Conservation (phyloP, 192 early-diverging fungal genomes). For the Coemansia pectinata region DNA sequence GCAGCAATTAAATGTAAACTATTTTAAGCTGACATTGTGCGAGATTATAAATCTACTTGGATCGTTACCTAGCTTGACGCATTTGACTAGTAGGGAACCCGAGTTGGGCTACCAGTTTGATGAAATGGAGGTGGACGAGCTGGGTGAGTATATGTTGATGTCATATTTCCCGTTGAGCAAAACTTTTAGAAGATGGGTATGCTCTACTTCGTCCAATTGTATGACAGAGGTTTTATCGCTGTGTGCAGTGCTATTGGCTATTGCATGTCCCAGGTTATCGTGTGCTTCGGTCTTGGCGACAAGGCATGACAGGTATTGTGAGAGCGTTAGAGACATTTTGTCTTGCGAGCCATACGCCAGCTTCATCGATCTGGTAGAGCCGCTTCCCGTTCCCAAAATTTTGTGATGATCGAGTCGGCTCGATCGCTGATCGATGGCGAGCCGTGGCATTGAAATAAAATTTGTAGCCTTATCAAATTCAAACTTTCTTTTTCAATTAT, state of each 20-base stretch:
- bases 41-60: not conserved
- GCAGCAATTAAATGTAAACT: not conserved
- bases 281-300: not conserved
- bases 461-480: no score
- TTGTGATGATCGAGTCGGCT: not conserved
- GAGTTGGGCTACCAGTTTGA: not conserved
- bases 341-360: not conserved
- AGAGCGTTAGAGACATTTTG: not conserved
- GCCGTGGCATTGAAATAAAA: not conserved
- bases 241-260: constrained; percentile 20
- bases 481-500: not conserved
- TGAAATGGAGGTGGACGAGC: not conserved
- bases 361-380: not conserved
- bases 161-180: not conserved
- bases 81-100: no score
- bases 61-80: not conserved
- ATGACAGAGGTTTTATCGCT: not conserved
- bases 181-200: not conserved
- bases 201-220: not conserved
- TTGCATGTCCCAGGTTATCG: constrained; percentile 12
- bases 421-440: not conserved
- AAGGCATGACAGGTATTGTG: not conserved
- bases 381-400: not conserved
- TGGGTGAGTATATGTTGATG: not conserved
- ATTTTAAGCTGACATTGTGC: not conserved